Evolutionary conservation across 2,329 filamentous ascomycete genomes (phyloP).

Genomic region (Talaromyces amestolkiae): DNA sequence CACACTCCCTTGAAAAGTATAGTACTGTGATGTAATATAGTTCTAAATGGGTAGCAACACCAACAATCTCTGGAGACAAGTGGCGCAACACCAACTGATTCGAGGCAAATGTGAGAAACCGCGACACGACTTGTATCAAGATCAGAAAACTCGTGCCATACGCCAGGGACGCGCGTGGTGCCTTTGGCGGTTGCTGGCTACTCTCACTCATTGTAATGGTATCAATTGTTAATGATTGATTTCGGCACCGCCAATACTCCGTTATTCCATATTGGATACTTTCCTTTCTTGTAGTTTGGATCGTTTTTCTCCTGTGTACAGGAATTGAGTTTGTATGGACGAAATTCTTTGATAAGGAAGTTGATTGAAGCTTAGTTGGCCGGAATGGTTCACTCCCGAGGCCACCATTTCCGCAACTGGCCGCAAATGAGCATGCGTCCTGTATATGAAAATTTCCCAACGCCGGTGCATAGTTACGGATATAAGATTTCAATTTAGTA

Average conservation of each 20-base stretch:
- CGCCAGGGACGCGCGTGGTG: conserved; percentile 32
- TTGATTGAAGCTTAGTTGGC: neutral
- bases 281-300: neutral
- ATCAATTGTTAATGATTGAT: neutral
- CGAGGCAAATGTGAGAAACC: conserved; percentile 81
- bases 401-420: conserved; percentile 1
- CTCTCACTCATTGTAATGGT: neutral
- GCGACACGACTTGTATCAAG: conserved; percentile 80
- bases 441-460: neutral
- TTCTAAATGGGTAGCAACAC: conserved; percentile 84
- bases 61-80: conserved; percentile 79
- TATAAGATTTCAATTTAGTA: neutral
- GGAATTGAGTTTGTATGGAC: neutral
- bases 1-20: conserved; percentile 87
- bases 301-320: neutral
- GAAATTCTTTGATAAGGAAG: neutral
- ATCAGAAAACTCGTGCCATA: conserved; percentile 83
- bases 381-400: neutral
- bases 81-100: conserved; percentile 90
- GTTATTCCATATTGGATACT: neutral
- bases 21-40: conserved; percentile 90
- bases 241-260: neutral
- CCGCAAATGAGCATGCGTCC: neutral
- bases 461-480: neutral
- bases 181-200: neutral